Evolutionary conservation across 495 filamentous ascomycete species (phyloP).

Genomic region (Collariella sp.): DNA sequence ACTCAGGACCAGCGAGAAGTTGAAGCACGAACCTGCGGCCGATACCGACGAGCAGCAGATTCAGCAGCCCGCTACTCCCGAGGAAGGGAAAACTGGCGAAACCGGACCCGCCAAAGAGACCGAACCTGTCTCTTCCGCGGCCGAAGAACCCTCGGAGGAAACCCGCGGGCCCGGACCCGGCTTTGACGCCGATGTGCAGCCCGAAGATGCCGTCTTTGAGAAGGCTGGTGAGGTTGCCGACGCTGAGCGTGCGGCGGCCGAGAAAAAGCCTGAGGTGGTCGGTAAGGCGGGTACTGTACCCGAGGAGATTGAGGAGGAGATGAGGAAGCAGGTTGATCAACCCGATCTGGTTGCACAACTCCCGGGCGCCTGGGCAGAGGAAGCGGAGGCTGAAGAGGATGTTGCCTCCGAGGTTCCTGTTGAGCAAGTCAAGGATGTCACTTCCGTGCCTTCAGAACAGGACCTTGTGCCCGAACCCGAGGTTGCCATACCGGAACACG

Average conservation of each 20-base stretch:
- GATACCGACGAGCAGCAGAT: too few relatives aligned
- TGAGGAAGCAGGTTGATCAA: too few relatives aligned
- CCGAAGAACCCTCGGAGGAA: background rate
- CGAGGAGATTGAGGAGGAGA: background rate
- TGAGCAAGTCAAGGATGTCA: too few relatives aligned
- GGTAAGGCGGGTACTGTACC: background rate
- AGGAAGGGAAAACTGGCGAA: background rate
- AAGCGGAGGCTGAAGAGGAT: too few relatives aligned
- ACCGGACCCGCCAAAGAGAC: background rate
- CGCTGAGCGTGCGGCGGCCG: background rate
- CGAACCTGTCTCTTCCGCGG: background rate
- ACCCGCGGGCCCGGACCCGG: background rate
- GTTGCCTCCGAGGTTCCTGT: too few relatives aligned
- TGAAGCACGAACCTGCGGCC: background rate
- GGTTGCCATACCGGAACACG: too few relatives aligned
- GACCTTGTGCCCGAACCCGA: too few relatives aligned
- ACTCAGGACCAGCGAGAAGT: background rate
- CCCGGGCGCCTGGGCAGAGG: too few relatives aligned
- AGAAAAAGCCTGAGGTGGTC: background rate
- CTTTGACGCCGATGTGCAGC: background rate
- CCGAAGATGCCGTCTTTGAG: background rate
- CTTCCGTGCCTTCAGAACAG: too few relatives aligned
- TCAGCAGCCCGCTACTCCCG: too few relatives aligned
- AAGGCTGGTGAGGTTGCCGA: background rate
- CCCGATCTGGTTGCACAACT: too few relatives aligned